Conservation (phyloP, 2,329 filamentous ascomycete species). For the Phialophora tarda region DNA sequence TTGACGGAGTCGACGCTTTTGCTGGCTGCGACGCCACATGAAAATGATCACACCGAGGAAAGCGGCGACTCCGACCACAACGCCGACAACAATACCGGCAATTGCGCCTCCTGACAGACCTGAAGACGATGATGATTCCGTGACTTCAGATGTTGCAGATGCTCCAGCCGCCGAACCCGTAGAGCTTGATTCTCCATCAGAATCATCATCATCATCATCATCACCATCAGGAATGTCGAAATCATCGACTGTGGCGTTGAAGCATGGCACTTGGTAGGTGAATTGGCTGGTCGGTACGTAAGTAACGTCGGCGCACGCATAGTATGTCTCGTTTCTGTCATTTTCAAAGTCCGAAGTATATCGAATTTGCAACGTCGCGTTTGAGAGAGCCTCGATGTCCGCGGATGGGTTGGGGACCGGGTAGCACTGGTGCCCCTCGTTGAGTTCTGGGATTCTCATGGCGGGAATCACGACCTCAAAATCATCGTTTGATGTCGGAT, state of each 20-base stretch:
- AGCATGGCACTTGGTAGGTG: slow-evolving; percentile 52
- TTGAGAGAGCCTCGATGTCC: slow-evolving; percentile 46
- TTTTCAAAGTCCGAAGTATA: slow-evolving; percentile 52
- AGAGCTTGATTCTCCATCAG: slow-evolving; percentile 11
- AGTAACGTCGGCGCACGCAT: slow-evolving; percentile 56
- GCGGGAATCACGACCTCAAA: slow-evolving; percentile 47
- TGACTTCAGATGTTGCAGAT: slow-evolving; percentile 1
- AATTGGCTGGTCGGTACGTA: slow-evolving; percentile 51
- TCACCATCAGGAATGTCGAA: slow-evolving; percentile 40
- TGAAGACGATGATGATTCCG: slow-evolving; percentile 30
- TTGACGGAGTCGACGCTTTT: slow-evolving; percentile 30
- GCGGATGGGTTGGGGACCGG: slow-evolving; percentile 47
- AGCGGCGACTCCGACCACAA: slow-evolving; percentile 26
- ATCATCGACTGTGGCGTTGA: slow-evolving; percentile 52
- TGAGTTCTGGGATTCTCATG: slow-evolving; percentile 47
- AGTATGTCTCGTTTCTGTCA: slow-evolving; percentile 52
- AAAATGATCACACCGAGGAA: slow-evolving; percentile 23
- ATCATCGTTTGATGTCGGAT: slow-evolving; percentile 49
- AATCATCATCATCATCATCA: slow-evolving; percentile 25
- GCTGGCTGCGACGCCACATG: slow-evolving; percentile 30
- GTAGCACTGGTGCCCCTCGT: slow-evolving; percentile 55
- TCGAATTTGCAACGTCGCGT: slow-evolving; percentile 55
- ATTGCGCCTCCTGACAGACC: slow-evolving; percentile 51
- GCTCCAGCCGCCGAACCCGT: not conserved
- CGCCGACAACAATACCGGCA: slow-evolving; percentile 48